Evolutionary conservation across 805 yeast genomes (phyloP).

Genomic region (Metschnikowia peoriensis): DNA sequence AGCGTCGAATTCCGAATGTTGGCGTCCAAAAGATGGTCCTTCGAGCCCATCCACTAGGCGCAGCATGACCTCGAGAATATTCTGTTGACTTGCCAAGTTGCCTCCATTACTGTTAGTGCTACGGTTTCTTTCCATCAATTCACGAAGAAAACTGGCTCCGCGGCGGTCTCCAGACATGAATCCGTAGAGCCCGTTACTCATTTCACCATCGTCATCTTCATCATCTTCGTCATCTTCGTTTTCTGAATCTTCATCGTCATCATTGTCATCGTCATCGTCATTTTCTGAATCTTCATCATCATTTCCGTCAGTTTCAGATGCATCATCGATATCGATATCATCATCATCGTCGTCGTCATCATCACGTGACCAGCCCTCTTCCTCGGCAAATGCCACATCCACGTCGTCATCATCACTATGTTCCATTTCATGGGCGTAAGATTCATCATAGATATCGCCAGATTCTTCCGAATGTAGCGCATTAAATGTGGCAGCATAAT

Average conservation of each 20-base stretch:
- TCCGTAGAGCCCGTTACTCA: constrained; percentile 16
- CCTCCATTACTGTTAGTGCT: neutral
- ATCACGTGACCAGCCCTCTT: neutral
- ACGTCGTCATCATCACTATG: neutral
- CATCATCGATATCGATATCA: neutral
- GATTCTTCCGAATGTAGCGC: constrained; percentile 1
- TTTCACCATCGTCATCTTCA: constrained; percentile 8
- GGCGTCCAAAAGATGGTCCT: constrained; percentile 14
- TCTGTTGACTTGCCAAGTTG: constrained; percentile 5
- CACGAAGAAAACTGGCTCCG: constrained; percentile 11
- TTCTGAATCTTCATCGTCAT: constrained; percentile 11
- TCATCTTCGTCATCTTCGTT: constrained; percentile 8
- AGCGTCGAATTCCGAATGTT: constrained; percentile 28
- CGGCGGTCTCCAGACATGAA: constrained; percentile 6
- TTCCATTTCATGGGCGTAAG: neutral
- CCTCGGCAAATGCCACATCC: neutral
- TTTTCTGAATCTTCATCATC: neutral
- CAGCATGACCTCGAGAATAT: constrained; percentile 34
- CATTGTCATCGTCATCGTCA: constrained; percentile 1
- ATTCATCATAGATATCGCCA: neutral
- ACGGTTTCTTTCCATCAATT: constrained; percentile 9
- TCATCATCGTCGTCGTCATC: too few species aligned
- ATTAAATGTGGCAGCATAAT: neutral
- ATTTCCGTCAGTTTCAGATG: neutral
- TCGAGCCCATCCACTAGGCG: constrained; percentile 34